Evolutionary conservation across 352 stramenopile species (phyloP), one percentile per base, ranked within the genome.

Genomic region (Phytophthora sp.): DNA sequence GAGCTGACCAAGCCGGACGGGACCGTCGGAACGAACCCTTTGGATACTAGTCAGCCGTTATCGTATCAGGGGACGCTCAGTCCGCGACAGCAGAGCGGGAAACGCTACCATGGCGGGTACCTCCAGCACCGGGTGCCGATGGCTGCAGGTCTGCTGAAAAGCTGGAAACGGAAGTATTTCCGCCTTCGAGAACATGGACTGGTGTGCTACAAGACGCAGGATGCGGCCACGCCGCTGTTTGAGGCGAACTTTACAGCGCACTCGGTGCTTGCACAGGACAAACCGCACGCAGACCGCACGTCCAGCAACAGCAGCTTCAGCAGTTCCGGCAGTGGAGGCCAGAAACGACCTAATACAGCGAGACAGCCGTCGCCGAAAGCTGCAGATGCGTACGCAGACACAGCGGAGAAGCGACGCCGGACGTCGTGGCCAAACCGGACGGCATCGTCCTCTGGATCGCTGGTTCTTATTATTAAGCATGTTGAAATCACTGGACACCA

Each of bases 121-220:
- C 46, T 94, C 21, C 72, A 77, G 27, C 85, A 89, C 17, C 73
- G 82, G 26, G 74, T 84, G 0, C 68, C 77, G 0, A 80, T 84
- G 57, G 77, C 77, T 11, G 78, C 63, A 13, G 82, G 84, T 11
- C 78, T 92, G 27, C 71, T 91, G 27, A 90, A 89, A 52, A 71
- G 66, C 24, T 91, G 84, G 76, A 85, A 88, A 66, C 74, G 71
- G 34, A 87, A 81, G 37, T 94, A 87, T 53, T 94, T 92, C 62
- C 72, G 85, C 2, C 63, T 92, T 35, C 66, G 77, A 12, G 81
- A 91, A 35, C 77, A 89, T 46, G 79, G 81, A 46, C 20, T 92
- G 12, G 49, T 92, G 41, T 90, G 85, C 52, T 92, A 82, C 67
- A 79, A 79, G 58, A 52, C 74, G 15, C 45, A 75, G 10, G 78